Evolutionary conservation across 208 protist genomes (phyloP).

Genomic region (Crithidia acanthocephali): DNA sequence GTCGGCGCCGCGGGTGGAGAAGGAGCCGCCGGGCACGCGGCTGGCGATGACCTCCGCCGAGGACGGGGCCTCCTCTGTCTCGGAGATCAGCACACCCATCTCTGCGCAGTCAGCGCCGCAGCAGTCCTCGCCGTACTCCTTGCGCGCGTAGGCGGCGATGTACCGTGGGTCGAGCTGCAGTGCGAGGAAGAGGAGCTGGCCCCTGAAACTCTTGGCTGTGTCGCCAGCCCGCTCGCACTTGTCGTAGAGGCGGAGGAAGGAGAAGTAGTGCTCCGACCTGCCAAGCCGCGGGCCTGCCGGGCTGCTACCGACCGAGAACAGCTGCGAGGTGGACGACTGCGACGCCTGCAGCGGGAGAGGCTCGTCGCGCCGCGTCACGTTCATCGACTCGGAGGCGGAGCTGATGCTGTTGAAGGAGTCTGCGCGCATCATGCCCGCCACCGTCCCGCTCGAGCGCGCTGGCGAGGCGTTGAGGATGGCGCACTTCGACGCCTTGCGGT

Average conservation of each 20-base stretch:
- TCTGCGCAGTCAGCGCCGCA: slow-evolving; percentile 53
- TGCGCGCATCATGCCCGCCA: slow-evolving; percentile 22
- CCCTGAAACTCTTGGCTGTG: slow-evolving; percentile 50
- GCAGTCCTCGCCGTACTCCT: slow-evolving; percentile 53
- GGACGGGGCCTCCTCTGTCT: slow-evolving; percentile 74
- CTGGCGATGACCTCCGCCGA: slow-evolving; percentile 78
- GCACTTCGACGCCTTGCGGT: slow-evolving; percentile 81
- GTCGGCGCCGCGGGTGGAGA: slow-evolving; percentile 16
- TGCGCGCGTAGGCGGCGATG: slow-evolving; percentile 63
- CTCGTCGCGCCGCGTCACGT: slow-evolving; percentile 26
- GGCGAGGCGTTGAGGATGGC: slow-evolving; percentile 87
- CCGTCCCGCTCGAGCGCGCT: slow-evolving; percentile 33
- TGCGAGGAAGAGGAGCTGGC: slow-evolving; percentile 82
- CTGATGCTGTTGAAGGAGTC: slow-evolving; percentile 34
- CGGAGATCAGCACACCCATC: slow-evolving; percentile 61
- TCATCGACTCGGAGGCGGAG: slow-evolving; percentile 23
- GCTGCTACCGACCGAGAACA: slow-evolving; percentile 13
- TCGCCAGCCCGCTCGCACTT: slow-evolving; percentile 69
- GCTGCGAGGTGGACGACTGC: slow-evolving; percentile 14
- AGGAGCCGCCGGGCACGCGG: slow-evolving; percentile 31
- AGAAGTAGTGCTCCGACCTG: slow-evolving; percentile 87
- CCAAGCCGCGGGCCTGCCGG: neutral
- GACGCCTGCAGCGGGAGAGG: neutral
- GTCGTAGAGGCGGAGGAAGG: slow-evolving; percentile 88
- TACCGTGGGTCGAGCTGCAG: slow-evolving; percentile 80